A percentile compares a stretch with the other conserved stretches of the same genome.
Evolutionary conservation across 2,329 filamentous ascomycete species (phyloP).

Genomic region (Cercospora sesami): DNA sequence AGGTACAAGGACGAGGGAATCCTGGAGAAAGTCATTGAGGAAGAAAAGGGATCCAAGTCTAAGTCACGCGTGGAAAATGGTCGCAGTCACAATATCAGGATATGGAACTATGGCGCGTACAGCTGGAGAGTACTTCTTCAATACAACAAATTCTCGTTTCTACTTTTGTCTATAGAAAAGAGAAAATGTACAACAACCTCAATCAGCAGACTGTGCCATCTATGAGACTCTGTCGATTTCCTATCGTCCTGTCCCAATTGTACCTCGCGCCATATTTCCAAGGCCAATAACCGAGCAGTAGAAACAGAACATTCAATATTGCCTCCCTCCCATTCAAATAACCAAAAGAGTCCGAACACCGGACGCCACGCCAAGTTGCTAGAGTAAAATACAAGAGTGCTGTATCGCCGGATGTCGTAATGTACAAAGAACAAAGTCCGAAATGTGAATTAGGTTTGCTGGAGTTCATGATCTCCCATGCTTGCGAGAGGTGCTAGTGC

Average conservation of each 20-base stretch:
- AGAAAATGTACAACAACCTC: neutral
- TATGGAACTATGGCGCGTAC: too few relatives aligned
- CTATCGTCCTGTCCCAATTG: neutral
- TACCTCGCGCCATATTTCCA: too few relatives aligned
- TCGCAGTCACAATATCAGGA: too few relatives aligned
- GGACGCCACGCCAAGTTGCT: conserved; percentile 3
- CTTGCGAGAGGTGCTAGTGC: conserved; percentile 17
- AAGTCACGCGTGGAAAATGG: too few relatives aligned
- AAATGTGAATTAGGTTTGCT: neutral
- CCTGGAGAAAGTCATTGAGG: too few relatives aligned
- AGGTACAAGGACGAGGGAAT: too few relatives aligned
- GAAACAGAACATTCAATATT: neutral
- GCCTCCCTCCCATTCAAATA: neutral
- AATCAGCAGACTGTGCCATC: neutral
- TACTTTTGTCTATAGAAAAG: neutral
- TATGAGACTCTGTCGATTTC: neutral
- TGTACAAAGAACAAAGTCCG: conserved; percentile 9
- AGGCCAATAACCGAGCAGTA: too few relatives aligned
- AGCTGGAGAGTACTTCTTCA: too few relatives aligned
- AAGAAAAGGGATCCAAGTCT: too few relatives aligned
- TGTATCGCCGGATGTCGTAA: neutral
- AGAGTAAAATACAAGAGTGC: neutral
- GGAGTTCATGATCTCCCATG: conserved; percentile 18
- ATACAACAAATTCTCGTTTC: neutral
- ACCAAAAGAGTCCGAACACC: neutral